These are phyloP conservation scores for Lagenidium giganteum DNA, from an alignment of 352 stramenopile species.

Conservation along the genomic window DNA sequence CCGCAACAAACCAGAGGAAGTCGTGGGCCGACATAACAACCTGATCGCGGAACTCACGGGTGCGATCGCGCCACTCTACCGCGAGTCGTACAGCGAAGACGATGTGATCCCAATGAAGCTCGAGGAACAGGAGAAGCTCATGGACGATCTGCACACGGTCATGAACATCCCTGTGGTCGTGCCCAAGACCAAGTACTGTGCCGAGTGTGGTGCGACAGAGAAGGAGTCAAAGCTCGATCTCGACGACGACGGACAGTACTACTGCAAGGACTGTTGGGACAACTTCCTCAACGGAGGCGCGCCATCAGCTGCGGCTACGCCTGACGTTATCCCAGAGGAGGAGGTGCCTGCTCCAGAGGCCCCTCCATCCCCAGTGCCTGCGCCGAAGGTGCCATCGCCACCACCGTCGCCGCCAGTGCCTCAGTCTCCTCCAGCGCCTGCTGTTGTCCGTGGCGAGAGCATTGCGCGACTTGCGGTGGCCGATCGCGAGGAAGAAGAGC, in stretches of 20 bases:
- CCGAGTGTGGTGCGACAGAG: conserved; percentile 72
- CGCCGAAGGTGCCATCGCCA: conserved; percentile 17
- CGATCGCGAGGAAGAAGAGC: conserved; percentile 62
- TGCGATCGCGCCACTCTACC: conserved; percentile 70
- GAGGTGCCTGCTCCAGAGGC: conserved; percentile 3
- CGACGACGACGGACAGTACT: conserved; percentile 80
- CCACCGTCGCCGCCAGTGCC: conserved; percentile 22
- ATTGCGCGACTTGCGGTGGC: conserved; percentile 33
- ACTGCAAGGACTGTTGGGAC: conserved; percentile 87
- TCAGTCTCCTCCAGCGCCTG: no score
- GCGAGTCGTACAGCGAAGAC: conserved; percentile 68
- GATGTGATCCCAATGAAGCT: conserved; percentile 56
- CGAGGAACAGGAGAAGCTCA: conserved; percentile 60
- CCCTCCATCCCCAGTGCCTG: conserved; percentile 13
- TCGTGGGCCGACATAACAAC: conserved; percentile 79
- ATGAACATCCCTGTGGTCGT: conserved; percentile 81
- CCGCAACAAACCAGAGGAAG: conserved; percentile 63
- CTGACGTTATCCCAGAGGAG: conserved; percentile 1
- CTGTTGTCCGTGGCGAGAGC: no score
- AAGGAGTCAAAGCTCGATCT: conserved; percentile 72
- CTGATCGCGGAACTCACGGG: conserved; percentile 70
- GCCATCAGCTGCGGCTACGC: not conserved
- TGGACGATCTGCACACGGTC: conserved; percentile 71
- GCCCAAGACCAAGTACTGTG: conserved; percentile 70
- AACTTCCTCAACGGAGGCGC: conserved; percentile 64